These are phyloP conservation scores for Artomyces pyxidatus DNA, from an alignment of 768 basidiomycete genomes.

Conservation along the genomic window DNA sequence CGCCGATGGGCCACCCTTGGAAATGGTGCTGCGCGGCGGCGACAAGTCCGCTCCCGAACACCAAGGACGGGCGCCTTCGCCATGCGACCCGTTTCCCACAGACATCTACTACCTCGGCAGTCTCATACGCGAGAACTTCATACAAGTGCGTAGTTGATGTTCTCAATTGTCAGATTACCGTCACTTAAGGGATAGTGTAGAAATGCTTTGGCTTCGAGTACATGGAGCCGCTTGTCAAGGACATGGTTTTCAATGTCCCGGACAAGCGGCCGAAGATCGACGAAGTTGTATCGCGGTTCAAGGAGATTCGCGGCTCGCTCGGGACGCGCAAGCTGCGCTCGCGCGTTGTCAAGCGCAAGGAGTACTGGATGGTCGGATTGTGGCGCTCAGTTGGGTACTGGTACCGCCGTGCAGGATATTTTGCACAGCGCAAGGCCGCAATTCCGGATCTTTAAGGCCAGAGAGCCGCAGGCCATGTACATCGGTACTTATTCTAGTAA, in stretches of 20 bases:
- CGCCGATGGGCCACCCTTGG: slow-evolving; percentile 3
- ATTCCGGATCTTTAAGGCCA: not conserved
- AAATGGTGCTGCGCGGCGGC: slow-evolving; percentile 17
- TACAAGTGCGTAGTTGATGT: slow-evolving; percentile 10
- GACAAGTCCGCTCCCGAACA: slow-evolving; percentile 22
- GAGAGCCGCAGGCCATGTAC: no score
- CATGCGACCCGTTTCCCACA: slow-evolving; percentile 19
- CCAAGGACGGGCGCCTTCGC: not conserved
- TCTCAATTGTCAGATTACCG: not conserved
- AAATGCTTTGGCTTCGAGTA: slow-evolving; percentile 9
- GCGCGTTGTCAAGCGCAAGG: not conserved
- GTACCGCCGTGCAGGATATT: not conserved
- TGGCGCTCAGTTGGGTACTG: not conserved
- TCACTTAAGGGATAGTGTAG: not conserved
- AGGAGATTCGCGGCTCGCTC: slow-evolving; percentile 19
- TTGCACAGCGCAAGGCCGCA: not conserved
- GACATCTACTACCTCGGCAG: slow-evolving; percentile 22
- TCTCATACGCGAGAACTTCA: slow-evolving; percentile 14
- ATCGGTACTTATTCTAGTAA: no score
- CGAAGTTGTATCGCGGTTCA: slow-evolving; percentile 28
- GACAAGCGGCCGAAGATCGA: slow-evolving; percentile 29
- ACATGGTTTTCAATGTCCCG: slow-evolving; percentile 30
- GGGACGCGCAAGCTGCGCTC: slow-evolving; percentile 25
- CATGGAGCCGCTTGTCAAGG: slow-evolving; percentile 13
- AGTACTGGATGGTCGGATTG: not conserved